Evolutionary conservation across 805 yeast species (phyloP).

Genomic region (Saccharomyces jurei): DNA sequence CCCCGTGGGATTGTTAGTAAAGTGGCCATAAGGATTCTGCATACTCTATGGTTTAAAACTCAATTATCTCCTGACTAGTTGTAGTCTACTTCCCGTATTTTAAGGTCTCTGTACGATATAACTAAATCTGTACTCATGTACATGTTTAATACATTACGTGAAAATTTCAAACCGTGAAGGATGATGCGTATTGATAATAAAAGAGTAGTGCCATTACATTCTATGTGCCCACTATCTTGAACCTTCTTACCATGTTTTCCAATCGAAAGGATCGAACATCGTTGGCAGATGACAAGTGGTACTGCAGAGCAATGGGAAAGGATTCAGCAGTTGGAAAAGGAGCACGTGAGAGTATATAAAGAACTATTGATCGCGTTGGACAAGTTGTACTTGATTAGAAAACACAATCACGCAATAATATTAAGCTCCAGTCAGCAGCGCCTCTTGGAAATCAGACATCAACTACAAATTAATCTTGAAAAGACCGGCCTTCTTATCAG

Average conservation of each 20-base stretch:
- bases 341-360: conserved; percentile 29
- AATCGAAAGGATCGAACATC: too few species aligned
- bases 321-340: conserved; percentile 17
- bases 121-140: background rate
- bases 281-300: conserved; percentile 1
- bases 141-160: background rate
- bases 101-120: background rate
- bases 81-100: background rate
- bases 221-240: background rate
- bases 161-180: background rate
- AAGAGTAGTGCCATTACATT: background rate
- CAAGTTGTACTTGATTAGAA: conserved; percentile 21
- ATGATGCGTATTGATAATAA: background rate
- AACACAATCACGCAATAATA: conserved; percentile 2
- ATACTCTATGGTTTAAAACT: background rate
- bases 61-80: background rate
- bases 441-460: conserved; percentile 13
- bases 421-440: background rate
- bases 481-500: conserved; percentile 7
- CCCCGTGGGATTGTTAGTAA: background rate
- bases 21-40: background rate
- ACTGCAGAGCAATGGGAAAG: conserved; percentile 6
- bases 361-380: conserved; percentile 30
- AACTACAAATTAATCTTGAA: conserved; percentile 19
- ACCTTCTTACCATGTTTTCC: background rate